Evolutionary conservation across 257 asterid species (phyloP).

Genomic region (Primulina huaijiensis): DNA sequence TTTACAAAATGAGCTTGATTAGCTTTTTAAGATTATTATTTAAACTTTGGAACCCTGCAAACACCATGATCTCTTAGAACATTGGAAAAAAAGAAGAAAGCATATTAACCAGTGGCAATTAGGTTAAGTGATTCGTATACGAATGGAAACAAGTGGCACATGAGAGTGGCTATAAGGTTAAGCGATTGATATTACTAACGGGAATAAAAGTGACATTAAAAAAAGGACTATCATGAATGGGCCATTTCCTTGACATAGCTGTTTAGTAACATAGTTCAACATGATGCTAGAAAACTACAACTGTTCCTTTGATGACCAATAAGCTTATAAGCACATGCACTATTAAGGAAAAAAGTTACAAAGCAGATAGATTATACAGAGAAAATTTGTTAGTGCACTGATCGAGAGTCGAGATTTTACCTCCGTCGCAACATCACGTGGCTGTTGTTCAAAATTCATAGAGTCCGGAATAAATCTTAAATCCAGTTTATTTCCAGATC

Average conservation of each 20-base stretch:
- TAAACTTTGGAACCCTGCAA: too few relatives aligned
- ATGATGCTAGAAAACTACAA: not conserved
- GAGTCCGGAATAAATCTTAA: constrained; percentile 93
- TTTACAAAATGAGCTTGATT: too few relatives aligned
- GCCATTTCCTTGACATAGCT: too few relatives aligned
- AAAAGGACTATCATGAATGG: not conserved
- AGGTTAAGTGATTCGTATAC: too few relatives aligned
- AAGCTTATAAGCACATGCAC: not conserved
- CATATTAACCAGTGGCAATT: too few relatives aligned
- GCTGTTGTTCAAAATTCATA: constrained; percentile 74
- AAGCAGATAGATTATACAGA: not conserved
- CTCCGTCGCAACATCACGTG: constrained; percentile 89
- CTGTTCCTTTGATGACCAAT: not conserved
- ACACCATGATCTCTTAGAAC: too few relatives aligned
- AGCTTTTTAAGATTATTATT: too few relatives aligned
- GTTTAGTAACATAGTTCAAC: not conserved
- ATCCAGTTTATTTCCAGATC: constrained; percentile 84
- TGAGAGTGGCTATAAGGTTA: too few relatives aligned
- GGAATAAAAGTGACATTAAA: too few relatives aligned
- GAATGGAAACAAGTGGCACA: too few relatives aligned
- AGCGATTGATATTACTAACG: too few relatives aligned
- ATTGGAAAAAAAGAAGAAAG: not conserved
- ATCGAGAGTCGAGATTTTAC: constrained; percentile 34
- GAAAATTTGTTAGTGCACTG: not conserved
- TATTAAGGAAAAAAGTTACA: not conserved